Evolutionary conservation across 441 rosid species (phyloP), one percentile per base, ranked within the genome.

Genomic region (Viola pubescens): DNA sequence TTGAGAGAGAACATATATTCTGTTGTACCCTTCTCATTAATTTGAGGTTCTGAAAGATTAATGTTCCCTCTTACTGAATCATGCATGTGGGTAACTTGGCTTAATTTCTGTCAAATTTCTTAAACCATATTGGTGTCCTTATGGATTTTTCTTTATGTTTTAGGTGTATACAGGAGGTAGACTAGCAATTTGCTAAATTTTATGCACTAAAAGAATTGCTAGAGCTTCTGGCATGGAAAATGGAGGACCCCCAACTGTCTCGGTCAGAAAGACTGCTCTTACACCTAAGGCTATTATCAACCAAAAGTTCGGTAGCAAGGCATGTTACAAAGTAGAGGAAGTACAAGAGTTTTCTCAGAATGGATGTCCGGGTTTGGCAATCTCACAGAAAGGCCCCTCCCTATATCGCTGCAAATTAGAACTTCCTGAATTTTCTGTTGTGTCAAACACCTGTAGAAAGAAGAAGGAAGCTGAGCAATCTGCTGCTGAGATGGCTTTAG

Each of bases 391-490:
- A 69, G 86, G 89, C 5, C 95, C 95, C 43, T 70, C 84, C 55
- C 87, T 79, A 58, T 94, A 77, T 71, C 82, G 88, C 11, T 89
- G 96, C 79, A 73, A 58, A 64, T 81, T 94, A 79, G 79, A 89
- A 70, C 95, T 94, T 62, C 97, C 97, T 2, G 89, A 83, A 3
- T 64, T 83, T 49, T 70, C 73, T 64, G 83, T 94, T 51, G 77
- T 80, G 37, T 86, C 97, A 0, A 85, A 64, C 14, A 74, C 70
- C 9, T 89, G 71, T 57, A 82, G 66, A 70, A 94, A 79, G 76
- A 92, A 92, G 76, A 89, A 89, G 76, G 97, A 94, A 14, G 89
- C 97, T 0, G 97, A 94, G 78, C 98, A 86, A 64, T 81, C 81
- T 75, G 97, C 95, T 72, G 97, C 96, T 44, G 82, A 94, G 75